Conservation (phyloP, 768 basidiomycete species). For the Crassisporium funariophilum region DNA sequence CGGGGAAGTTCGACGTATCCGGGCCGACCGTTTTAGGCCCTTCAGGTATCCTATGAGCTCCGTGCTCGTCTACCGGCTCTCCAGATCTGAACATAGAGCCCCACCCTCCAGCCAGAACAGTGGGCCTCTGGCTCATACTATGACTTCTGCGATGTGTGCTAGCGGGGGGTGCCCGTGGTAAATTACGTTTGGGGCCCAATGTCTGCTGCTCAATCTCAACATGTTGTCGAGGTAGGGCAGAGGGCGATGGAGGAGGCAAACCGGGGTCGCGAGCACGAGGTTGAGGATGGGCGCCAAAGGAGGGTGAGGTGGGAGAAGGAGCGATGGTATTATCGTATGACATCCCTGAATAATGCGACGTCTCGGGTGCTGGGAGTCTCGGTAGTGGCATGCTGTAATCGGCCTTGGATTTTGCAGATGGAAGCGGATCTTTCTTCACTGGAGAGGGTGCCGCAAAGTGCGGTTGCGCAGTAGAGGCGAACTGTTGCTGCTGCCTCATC, state of each 20-base stretch:
- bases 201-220: conserved; percentile 34
- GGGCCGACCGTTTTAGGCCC: conserved; percentile 68
- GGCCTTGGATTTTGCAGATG: conserved; percentile 40
- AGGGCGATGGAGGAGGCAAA: conserved; percentile 44
- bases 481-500: conserved; percentile 21
- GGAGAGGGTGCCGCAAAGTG: conserved; percentile 28
- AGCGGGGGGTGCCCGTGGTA: conserved; percentile 73
- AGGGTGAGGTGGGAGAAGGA: conserved; percentile 60
- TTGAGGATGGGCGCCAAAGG: conserved; percentile 54
- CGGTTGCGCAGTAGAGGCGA: conserved; percentile 22
- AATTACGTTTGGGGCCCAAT: conserved; percentile 22
- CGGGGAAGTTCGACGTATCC: conserved; percentile 57
- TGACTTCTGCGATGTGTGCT: conserved; percentile 83
- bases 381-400: conserved; percentile 87
- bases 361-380: conserved; percentile 77
- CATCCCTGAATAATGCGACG: conserved; percentile 79
- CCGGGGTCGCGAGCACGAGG: conserved; percentile 72
- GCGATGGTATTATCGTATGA: conserved; percentile 68
- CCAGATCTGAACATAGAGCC: conserved; percentile 58
- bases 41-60: conserved; percentile 33
- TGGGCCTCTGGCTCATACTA: conserved; percentile 78
- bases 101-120: conserved; percentile 52
- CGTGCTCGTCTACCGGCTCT: conserved; percentile 42
- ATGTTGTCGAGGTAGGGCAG: conserved; percentile 28
- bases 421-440: conserved; percentile 29